Conservation (phyloP, 768 basidiomycete species). For the Boletellus emodensis region DNA sequence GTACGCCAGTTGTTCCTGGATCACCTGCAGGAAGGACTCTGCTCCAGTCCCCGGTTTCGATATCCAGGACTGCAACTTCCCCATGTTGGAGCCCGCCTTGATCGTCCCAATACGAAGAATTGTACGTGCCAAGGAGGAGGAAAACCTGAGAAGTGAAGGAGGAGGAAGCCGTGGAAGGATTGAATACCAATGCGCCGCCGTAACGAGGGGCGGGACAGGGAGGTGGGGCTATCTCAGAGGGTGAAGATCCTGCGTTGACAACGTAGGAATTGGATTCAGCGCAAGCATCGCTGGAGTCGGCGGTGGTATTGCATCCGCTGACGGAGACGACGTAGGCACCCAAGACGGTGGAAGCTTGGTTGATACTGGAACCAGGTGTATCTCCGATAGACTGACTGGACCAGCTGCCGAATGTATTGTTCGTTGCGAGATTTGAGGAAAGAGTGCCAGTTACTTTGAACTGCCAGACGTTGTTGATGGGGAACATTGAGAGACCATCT, state of each 20-base stretch:
- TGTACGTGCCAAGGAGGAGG: conserved; percentile 63
- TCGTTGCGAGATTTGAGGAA: conserved; percentile 57
- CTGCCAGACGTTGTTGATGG: conserved; percentile 68
- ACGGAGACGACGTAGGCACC: conserved; percentile 47
- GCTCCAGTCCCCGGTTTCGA: conserved; percentile 61
- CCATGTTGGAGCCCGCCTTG: conserved; percentile 55
- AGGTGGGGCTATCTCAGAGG: conserved; percentile 37
- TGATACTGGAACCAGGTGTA: conserved; percentile 32
- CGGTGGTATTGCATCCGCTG: conserved; percentile 57
- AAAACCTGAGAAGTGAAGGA: conserved; percentile 64
- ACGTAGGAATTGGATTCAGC: conserved; percentile 59
- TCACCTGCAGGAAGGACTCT: conserved; percentile 74
- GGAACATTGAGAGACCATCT: conserved; percentile 40
- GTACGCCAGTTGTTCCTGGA: conserved; percentile 43
- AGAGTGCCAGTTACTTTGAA: conserved; percentile 66
- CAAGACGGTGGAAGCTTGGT: conserved; percentile 59
- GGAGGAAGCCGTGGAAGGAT: conserved; percentile 41
- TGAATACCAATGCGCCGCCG: conserved; percentile 56
- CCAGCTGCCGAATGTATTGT: conserved; percentile 56
- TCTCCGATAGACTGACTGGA: conserved; percentile 40
- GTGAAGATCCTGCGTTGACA: conserved; percentile 28
- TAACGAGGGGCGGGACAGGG: conserved; percentile 65
- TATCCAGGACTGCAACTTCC: conserved; percentile 70
- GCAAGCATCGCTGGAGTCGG: conserved; percentile 43
- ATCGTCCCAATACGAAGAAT: conserved; percentile 65